A percentile compares a stretch with the other conserved stretches of the same genome.
Conservation (phyloP, 1,139 yeast genomes). For the Komagataea norvegica region DNA sequence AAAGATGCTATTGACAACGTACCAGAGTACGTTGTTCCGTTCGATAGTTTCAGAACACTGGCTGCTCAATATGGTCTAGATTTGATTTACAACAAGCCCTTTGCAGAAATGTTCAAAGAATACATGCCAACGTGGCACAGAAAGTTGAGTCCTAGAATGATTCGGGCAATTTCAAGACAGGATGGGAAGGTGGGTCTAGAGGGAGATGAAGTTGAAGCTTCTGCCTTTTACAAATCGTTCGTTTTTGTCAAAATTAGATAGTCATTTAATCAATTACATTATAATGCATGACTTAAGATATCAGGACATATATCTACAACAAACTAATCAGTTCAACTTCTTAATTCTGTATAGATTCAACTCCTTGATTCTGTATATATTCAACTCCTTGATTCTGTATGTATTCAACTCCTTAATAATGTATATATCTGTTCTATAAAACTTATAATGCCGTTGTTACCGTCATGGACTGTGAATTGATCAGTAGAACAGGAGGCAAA, state of each 20-base stretch:
- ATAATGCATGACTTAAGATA: too few species aligned
- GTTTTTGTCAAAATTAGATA: constrained; percentile 56
- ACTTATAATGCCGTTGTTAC: constrained; percentile 79
- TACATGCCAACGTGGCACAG: constrained; percentile 66
- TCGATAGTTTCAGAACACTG: constrained; percentile 74
- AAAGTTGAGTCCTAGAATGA: constrained; percentile 56
- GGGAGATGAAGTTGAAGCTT: constrained; percentile 89
- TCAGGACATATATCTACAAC: too few species aligned
- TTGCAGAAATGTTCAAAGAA: constrained; percentile 76
- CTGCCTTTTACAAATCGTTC: constrained; percentile 75
- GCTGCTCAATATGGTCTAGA: constrained; percentile 82
- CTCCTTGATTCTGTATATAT: too few species aligned
- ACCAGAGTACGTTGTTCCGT: constrained; percentile 97
- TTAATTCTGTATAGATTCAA: too few species aligned
- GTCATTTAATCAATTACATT: too few species aligned
- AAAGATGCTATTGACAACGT: constrained; percentile 95
- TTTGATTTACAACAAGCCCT: constrained; percentile 68
- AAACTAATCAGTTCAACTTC: too few species aligned
- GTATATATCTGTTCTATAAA: not conserved
- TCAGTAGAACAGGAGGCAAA: constrained; percentile 73
- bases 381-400: too few species aligned
- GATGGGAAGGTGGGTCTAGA: constrained; percentile 86
- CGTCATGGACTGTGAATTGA: constrained; percentile 90
- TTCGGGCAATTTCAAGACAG: constrained; percentile 60
- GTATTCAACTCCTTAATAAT: not conserved